Base-by-base conservation (phyloP, 495 filamentous ascomycete species). In the Pseudotulostoma volvatum region DNA sequence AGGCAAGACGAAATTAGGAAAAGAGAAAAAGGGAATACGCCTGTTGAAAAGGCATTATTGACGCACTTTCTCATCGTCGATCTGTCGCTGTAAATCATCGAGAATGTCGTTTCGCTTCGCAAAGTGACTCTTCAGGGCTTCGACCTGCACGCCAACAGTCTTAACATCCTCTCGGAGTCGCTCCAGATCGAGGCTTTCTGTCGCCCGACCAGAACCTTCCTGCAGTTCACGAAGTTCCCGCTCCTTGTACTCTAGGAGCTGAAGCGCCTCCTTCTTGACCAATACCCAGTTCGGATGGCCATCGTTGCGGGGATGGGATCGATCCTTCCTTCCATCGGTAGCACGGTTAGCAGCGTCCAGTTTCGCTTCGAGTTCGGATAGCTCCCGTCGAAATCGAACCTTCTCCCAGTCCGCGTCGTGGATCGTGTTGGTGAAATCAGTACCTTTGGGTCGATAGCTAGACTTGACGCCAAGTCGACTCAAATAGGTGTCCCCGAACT, bases 401-500 rank as follows among this genome's bases (percentile, higher is more conserved):
- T 94, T 90, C 61, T 97, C 92, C 90, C 90, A 95, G 44, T 93
- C 86, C 39, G 74, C 71, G 46, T 86, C 81, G 44, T 76, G 73
- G 38, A 82, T 77, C 7, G 77, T 77, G 19, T 73, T 73, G 39
- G 66, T 71, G 59, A 95, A 95, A 59, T 96, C 85, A 1, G 92
- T 97, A 36, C 79, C 90, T 42, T 69, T 66, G 16, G 78, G 73
- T 32, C 71, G 67, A 40, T 77, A 79, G 15, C 65, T 66, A 9
- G 72, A 69, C 52, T 85, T 81, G 37, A 84, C 72, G 14, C 90
- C 90, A 28, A 97, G 64, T 18, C 90, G 79, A 44, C 77, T 82
- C 33, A 97, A 76, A 61, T 97, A 97, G 31, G 90, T 83, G 57
- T 96, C 88, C 37, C 90, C 90, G 56, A 97, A 97, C 56, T 88